Conservation (phyloP, 2,329 filamentous ascomycete species). For the Penicillium italicum region DNA sequence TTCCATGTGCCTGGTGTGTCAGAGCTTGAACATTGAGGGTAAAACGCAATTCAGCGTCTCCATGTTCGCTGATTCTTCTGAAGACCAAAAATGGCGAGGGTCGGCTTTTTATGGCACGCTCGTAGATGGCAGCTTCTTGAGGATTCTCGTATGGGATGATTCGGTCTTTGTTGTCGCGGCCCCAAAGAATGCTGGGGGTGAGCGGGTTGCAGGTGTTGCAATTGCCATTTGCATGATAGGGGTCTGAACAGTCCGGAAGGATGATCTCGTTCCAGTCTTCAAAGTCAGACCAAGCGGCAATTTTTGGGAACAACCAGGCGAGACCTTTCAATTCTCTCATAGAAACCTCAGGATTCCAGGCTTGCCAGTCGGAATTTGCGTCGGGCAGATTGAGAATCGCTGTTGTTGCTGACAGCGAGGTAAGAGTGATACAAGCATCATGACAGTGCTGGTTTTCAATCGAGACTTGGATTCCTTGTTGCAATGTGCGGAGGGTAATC, state of each 20-base stretch:
- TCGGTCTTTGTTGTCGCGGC: constrained; percentile 24
- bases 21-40: constrained; percentile 39
- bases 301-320: constrained; percentile 35
- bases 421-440: constrained; percentile 31
- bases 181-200: constrained; percentile 36
- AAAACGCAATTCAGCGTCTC: constrained; percentile 38
- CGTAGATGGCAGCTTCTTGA: constrained; percentile 49
- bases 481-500: constrained; percentile 23
- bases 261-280: constrained; percentile 29
- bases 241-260: not conserved
- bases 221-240: not conserved
- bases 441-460: constrained; percentile 27
- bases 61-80: constrained; percentile 28
- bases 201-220: constrained; percentile 34
- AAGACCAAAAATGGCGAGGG: constrained; percentile 45
- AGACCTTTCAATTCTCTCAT: constrained; percentile 24
- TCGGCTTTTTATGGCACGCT: constrained; percentile 49
- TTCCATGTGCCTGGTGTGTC: constrained; percentile 35
- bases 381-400: constrained; percentile 15
- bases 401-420: constrained; percentile 26
- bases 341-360: constrained; percentile 27
- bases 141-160: constrained; percentile 51
- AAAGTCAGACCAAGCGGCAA: constrained; percentile 25
- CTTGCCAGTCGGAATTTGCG: constrained; percentile 25
- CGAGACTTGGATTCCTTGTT: constrained; percentile 10